Conservation (phyloP, 306 rosid genomes). For the Psophocarpus tetragonolobus region DNA sequence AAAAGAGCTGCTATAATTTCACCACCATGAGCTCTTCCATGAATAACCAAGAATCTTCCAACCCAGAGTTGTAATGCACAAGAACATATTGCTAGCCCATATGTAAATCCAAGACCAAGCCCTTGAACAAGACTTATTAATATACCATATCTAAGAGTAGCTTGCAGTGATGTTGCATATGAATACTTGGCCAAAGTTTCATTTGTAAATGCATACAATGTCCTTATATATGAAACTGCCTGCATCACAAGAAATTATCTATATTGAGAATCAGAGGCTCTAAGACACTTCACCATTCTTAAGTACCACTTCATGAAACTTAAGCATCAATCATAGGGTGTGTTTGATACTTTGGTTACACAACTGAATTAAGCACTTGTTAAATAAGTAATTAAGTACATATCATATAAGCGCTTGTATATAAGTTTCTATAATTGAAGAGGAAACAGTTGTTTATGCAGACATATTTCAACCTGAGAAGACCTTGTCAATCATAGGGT, state of each 20-base stretch:
- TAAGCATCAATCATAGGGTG: too few relatives aligned
- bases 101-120: conserved; percentile 98
- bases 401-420: too few relatives aligned
- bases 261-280: conserved; percentile 32
- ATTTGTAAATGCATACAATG: conserved; percentile 93
- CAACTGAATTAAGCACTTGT: too few relatives aligned
- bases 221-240: conserved; percentile 93
- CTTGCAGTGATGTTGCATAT: conserved; percentile 98
- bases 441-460: neutral
- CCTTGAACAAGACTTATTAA: conserved; percentile 99
- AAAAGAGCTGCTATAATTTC: conserved; percentile 92
- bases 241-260: conserved; percentile 50
- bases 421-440: too few relatives aligned
- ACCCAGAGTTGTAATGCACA: conserved; percentile 99
- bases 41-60: conserved; percentile 83
- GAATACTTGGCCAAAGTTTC: conserved; percentile 99
- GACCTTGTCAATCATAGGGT: neutral
- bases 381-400: too few relatives aligned
- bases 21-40: conserved; percentile 82
- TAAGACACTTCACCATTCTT: conserved; percentile 22
- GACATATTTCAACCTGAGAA: neutral
- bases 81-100: conserved; percentile 99
- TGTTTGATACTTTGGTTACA: too few relatives aligned
- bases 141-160: conserved; percentile 98
- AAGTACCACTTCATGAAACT: conserved; percentile 1